A percentile compares a stretch with the other conserved stretches of the same genome.
Conservation (phyloP, 176 grass and related monocot species). For the Tuctoria greenei region DNA sequence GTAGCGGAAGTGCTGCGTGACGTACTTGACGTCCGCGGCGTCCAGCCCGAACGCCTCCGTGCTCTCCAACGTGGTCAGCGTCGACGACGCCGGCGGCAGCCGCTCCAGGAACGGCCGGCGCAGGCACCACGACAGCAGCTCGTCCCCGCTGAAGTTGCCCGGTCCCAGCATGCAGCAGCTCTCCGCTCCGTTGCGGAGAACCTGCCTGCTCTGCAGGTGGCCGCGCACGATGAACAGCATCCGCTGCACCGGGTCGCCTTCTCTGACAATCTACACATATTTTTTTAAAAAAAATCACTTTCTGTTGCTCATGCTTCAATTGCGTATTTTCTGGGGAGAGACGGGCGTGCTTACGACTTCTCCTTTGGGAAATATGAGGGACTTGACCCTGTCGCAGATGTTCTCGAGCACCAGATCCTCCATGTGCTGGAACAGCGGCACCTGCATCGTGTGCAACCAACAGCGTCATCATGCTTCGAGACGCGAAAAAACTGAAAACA, state of each 20-base stretch:
- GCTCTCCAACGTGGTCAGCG: conserved; percentile 64
- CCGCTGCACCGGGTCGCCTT: conserved; percentile 50
- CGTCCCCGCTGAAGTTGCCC: conserved; percentile 93
- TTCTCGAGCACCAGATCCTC: conserved; percentile 91
- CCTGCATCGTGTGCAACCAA: no score
- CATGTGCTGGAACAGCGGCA: conserved; percentile 96
- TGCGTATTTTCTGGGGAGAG: no score
- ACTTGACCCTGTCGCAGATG: conserved; percentile 86
- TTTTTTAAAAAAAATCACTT: background rate
- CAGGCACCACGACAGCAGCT: conserved; percentile 93
- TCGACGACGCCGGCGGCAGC: conserved; percentile 74
- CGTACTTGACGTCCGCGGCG: conserved; percentile 80
- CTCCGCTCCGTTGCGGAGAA: conserved; percentile 56
- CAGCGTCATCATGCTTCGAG: no score
- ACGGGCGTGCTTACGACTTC: conserved; percentile 74
- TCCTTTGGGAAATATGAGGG: conserved; percentile 81
- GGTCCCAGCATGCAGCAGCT: conserved; percentile 89
- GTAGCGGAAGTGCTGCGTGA: conserved; percentile 92
- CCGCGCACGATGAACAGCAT: conserved; percentile 94
- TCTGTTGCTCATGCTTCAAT: no score
- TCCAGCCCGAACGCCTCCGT: conserved; percentile 92
- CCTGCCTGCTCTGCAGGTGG: conserved; percentile 82
- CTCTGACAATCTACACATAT: conserved; percentile 23
- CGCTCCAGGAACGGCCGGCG: conserved; percentile 70
- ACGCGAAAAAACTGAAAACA: no score